These are phyloP conservation scores for Begonia peltatifolia DNA, from an alignment of 306 rosid genomes.

Conservation along the genomic window DNA sequence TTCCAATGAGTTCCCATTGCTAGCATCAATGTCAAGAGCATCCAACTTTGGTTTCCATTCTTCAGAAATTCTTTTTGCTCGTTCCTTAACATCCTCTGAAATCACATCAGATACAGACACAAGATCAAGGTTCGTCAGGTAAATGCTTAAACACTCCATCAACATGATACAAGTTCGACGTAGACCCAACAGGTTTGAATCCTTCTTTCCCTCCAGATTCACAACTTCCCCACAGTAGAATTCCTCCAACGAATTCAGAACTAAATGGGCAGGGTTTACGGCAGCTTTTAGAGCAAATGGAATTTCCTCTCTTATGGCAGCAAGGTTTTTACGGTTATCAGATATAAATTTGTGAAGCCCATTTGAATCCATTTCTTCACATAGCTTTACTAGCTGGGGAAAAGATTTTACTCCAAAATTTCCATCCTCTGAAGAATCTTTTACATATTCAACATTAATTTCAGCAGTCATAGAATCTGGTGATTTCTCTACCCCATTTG, in stretches of 20 bases:
- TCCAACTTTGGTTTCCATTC: constrained; percentile 93
- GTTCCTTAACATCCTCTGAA: constrained; percentile 49
- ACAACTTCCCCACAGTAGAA: constrained; percentile 58
- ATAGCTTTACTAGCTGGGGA: constrained; percentile 59
- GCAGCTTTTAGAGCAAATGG: constrained; percentile 77
- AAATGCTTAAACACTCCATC: constrained; percentile 85
- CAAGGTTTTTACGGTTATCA: constrained; percentile 86
- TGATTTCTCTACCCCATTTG: constrained; percentile 40
- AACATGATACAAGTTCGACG: constrained; percentile 97
- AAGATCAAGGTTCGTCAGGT: constrained; percentile 32
- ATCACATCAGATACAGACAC: constrained; percentile 33
- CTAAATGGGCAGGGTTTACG: constrained; percentile 65
- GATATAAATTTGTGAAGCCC: constrained; percentile 95
- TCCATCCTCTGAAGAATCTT: constrained; percentile 22
- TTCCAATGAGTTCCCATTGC: constrained; percentile 90
- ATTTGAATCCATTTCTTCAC: constrained; percentile 73
- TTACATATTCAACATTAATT: constrained; percentile 27
- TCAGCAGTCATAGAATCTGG: constrained; percentile 35
- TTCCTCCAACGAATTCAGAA: constrained; percentile 74
- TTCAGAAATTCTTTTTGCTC: constrained; percentile 72
- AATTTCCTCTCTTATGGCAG: constrained; percentile 82
- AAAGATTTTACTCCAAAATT: constrained; percentile 40
- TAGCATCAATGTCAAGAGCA: constrained; percentile 82
- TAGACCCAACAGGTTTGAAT: constrained; percentile 75
- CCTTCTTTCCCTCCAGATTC: constrained; percentile 70